These are phyloP conservation scores for Arthrobotrys musiformis DNA, from an alignment of 2,329 filamentous ascomycete genomes.

Conservation along the genomic window DNA sequence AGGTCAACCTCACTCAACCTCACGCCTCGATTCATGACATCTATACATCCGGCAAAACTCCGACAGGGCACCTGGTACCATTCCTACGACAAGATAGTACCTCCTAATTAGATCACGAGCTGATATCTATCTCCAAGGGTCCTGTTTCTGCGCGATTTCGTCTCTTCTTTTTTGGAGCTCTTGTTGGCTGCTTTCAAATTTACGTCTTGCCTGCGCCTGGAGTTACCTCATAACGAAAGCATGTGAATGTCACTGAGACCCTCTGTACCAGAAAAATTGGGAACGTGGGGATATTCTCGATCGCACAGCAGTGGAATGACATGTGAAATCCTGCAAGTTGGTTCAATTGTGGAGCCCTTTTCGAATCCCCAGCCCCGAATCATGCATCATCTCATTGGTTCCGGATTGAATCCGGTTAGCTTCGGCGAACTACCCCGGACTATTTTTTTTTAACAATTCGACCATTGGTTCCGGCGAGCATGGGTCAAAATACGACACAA, in stretches of 20 bases:
- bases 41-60: constrained; percentile 1
- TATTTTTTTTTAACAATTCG: constrained; percentile 6
- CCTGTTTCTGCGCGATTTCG: constrained; percentile 19
- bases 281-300: constrained; percentile 44
- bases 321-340: constrained; percentile 44
- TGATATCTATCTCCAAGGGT: constrained; percentile 22
- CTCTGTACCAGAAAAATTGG: background rate
- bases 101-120: constrained; percentile 4
- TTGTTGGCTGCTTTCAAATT: background rate
- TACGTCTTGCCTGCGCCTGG: too few species aligned
- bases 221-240: constrained; percentile 37
- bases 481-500: background rate
- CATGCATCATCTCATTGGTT: constrained; percentile 44
- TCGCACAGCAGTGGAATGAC: constrained; percentile 5
- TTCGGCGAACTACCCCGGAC: constrained; percentile 47
- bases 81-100: background rate
- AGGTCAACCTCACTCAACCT: constrained; percentile 33
- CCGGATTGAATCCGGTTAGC: constrained; percentile 32
- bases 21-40: constrained; percentile 1
- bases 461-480: constrained; percentile 44
- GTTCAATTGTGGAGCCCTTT: constrained; percentile 38
- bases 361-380: constrained; percentile 10
- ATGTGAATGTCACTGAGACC: constrained; percentile 35
- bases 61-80: too few species aligned
- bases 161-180: constrained; percentile 20